Evolutionary conservation across 306 rosid genomes (phyloP).

Genomic region (Inga leiocalycina): DNA sequence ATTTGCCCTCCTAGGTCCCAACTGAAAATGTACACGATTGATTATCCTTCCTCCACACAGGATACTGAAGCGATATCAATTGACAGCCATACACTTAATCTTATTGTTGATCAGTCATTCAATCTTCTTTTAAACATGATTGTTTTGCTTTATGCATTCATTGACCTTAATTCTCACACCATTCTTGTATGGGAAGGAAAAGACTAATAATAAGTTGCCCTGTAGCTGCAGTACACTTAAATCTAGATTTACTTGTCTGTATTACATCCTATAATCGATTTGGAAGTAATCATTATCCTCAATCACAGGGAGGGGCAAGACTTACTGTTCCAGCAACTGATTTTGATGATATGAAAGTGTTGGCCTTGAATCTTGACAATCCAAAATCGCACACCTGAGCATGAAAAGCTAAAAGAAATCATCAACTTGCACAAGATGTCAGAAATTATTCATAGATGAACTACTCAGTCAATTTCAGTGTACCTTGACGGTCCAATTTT

Average conservation of each 20-base stretch:
- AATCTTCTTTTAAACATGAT: not conserved
- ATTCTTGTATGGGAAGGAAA: not conserved
- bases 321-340: slow-evolving; percentile 98
- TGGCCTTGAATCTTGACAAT: slow-evolving; percentile 92
- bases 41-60: not conserved
- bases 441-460: not conserved
- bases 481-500: slow-evolving; percentile 96
- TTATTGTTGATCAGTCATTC: slow-evolving; percentile 3
- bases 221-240: not conserved
- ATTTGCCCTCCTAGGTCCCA: not conserved
- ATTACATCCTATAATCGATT: not conserved
- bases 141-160: not conserved
- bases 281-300: not conserved
- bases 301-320: slow-evolving; percentile 21
- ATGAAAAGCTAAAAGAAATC: slow-evolving; percentile 32
- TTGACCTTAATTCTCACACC: slow-evolving; percentile 22
- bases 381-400: slow-evolving; percentile 91
- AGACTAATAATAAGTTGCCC: slow-evolving; percentile 8
- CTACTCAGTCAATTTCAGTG: slow-evolving; percentile 3
- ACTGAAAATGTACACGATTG: not conserved
- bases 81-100: not conserved
- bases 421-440: not conserved
- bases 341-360: slow-evolving; percentile 88
- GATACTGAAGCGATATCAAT: slow-evolving; percentile 1
- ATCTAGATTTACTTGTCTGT: slow-evolving; percentile 8